Evolutionary conservation across 768 basidiomycete genomes (phyloP).

Genomic region (Tylopilus sp.): DNA sequence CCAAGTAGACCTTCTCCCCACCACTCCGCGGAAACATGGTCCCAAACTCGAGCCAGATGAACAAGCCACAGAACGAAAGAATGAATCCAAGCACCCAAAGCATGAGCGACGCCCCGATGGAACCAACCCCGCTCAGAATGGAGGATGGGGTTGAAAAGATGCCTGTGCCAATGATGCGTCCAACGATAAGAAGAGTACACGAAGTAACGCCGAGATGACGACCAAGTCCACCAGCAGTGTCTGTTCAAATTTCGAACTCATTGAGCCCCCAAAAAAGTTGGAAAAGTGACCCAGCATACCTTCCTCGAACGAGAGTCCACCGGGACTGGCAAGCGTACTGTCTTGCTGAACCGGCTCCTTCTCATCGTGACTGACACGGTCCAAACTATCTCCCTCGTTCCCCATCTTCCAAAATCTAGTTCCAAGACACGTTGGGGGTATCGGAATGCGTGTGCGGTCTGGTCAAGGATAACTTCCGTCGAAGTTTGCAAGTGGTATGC

Average conservation of each 20-base stretch:
- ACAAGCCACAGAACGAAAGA: slow-evolving; percentile 55
- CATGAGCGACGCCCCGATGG: slow-evolving; percentile 58
- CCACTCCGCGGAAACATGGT: slow-evolving; percentile 63
- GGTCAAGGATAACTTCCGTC: no score
- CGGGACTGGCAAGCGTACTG: no score
- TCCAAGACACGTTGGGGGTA: no score
- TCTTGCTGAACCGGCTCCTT: no score
- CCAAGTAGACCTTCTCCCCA: slow-evolving; percentile 62
- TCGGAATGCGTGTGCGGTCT: no score
- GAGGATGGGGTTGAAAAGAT: slow-evolving; percentile 63
- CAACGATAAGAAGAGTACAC: slow-evolving; percentile 56
- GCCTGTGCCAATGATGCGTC: slow-evolving; percentile 60
- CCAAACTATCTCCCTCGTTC: no score
- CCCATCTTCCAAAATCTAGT: no score
- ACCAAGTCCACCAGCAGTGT: slow-evolving; percentile 53
- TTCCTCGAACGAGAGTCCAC: no score
- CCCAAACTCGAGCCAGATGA: slow-evolving; percentile 63
- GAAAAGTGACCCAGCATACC: no score
- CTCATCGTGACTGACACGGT: no score
- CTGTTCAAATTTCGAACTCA: slow-evolving; percentile 23
- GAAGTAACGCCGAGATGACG: slow-evolving; percentile 55
- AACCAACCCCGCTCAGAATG: slow-evolving; percentile 53
- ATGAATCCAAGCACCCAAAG: slow-evolving; percentile 62
- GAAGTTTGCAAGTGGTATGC: no score
- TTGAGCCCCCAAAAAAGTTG: background rate